Evolutionary conservation across 164 flowering plant genomes (phyloP), one percentile per base, ranked within the genome.

Genomic region (Magnolia changhungtana): DNA sequence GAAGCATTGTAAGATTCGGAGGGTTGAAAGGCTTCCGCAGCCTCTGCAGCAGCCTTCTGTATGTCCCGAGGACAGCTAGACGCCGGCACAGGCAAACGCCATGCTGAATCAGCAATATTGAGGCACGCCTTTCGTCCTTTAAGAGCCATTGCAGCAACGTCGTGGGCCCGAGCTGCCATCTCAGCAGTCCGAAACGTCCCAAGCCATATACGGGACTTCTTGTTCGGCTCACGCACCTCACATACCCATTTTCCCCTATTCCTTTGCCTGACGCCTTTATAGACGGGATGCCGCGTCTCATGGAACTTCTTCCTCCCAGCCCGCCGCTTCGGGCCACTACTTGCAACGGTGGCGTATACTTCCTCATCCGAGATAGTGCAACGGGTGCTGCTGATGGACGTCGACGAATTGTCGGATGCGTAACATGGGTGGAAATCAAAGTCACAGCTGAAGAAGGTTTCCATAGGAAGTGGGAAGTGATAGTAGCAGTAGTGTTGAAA

Each of bases 201-300:
- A 1, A 90, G 85, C 91, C 93, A 90, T 1, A 90, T 85, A 16
- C 91, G 74, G 0, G 87, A 3, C 76, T 88, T 82, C 76, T 84
- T 85, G 51, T 84, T 84, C 0, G 93, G 91, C 74, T 86, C 89
- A 4, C 91, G 79, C 3, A 89, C 58, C 72, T 89, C 92, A 23
- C 89, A 84, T 1, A 89, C 92, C 92, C 90, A 89, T 77, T 84
- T 90, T 69, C 74, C 21, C 19, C 58, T 72, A 8, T 85, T 80
- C 80, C 94, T 72, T 78, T 81, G 71, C 49, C 95, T 50, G 1
- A 91, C 90, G 0, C 95, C 93, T 3, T 91, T 76, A 78, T 84
- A 91, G 6, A 91, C 86, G 9, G 95, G 90, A 83, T 91, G 95
- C 16, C 93, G 74, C 0, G 93, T 91, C 83, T 91, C 93, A 77